These are phyloP conservation scores for Zizania palustris DNA, from an alignment of 202 grass and related monocot genomes.

Conservation along the genomic window DNA sequence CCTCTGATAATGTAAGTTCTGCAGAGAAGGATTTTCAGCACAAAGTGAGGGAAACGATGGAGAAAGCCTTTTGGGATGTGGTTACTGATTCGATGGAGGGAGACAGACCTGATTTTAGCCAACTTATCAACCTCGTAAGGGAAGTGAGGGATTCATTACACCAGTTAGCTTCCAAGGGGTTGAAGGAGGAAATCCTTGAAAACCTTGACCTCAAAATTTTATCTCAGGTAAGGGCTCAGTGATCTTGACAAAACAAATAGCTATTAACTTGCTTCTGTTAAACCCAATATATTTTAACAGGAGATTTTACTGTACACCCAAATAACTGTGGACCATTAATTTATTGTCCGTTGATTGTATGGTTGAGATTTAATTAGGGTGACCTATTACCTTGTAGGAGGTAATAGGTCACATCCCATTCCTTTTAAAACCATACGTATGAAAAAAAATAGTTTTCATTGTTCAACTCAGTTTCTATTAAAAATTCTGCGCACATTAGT, in stretches of 20 bases:
- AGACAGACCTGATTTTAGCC: slow-evolving; percentile 73
- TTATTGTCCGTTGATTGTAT: no score
- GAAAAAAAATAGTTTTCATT: no score
- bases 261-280: slow-evolving; percentile 19
- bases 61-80: slow-evolving; percentile 88
- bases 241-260: not conserved
- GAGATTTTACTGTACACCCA: no score
- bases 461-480: no score
- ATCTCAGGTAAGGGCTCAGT: slow-evolving; percentile 64
- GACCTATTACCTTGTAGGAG: no score
- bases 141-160: slow-evolving; percentile 89
- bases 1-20: slow-evolving; percentile 40
- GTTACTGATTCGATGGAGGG: slow-evolving; percentile 68
- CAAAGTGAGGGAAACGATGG: slow-evolving; percentile 82
- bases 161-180: slow-evolving; percentile 72
- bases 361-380: no score
- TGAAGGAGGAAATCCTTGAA: slow-evolving; percentile 75
- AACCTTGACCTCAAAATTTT: slow-evolving; percentile 86
- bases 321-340: no score
- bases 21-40: slow-evolving; percentile 54
- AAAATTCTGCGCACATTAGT: no score
- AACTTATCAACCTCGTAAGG: slow-evolving; percentile 76
- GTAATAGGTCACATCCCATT: no score
- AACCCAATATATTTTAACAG: slow-evolving; percentile 4
- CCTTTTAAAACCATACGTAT: no score